phyloP scores from a whole-genome alignment of 352 stramenopile genomes.

The Pythium volutum region DNA sequence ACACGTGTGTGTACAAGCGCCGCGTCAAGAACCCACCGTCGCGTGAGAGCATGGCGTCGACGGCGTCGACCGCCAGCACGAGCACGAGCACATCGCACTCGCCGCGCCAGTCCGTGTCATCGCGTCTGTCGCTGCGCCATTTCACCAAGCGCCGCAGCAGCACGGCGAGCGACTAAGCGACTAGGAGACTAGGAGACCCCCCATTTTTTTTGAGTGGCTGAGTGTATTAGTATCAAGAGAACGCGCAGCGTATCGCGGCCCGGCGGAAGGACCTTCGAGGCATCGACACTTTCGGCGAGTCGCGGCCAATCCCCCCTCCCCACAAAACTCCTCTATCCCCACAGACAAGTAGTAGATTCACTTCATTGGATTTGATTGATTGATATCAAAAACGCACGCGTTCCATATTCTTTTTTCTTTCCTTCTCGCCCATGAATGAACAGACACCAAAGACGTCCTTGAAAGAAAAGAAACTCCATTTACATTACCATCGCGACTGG shows the following conservation, averaged over 20 bases:
- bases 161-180: constrained; percentile 23
- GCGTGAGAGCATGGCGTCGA: constrained; percentile 25
- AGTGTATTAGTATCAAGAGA: constrained; percentile 32
- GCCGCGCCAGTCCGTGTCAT: constrained; percentile 27
- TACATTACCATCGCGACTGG: no score
- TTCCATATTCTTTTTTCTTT: constrained; percentile 11
- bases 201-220: constrained; percentile 27
- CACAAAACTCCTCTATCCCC: neutral
- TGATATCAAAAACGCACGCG: constrained; percentile 20
- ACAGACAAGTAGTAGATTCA: constrained; percentile 13
- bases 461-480: no score
- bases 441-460: no score
- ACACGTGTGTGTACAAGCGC: constrained; percentile 51
- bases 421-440: neutral
- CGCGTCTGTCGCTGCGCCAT: constrained; percentile 27
- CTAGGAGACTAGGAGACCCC: constrained; percentile 1
- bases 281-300: neutral
- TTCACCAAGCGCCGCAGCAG: constrained; percentile 36
- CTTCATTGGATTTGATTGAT: constrained; percentile 21
- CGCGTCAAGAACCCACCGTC: constrained; percentile 29
- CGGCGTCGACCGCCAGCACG: constrained; percentile 20
- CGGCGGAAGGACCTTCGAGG: neutral
- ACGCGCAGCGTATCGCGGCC: constrained; percentile 6
- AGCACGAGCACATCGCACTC: constrained; percentile 19
- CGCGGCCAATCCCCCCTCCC: neutral